Evolutionary conservation across 2,329 filamentous ascomycete species (phyloP).

Genomic region (Fusarium napiforme): DNA sequence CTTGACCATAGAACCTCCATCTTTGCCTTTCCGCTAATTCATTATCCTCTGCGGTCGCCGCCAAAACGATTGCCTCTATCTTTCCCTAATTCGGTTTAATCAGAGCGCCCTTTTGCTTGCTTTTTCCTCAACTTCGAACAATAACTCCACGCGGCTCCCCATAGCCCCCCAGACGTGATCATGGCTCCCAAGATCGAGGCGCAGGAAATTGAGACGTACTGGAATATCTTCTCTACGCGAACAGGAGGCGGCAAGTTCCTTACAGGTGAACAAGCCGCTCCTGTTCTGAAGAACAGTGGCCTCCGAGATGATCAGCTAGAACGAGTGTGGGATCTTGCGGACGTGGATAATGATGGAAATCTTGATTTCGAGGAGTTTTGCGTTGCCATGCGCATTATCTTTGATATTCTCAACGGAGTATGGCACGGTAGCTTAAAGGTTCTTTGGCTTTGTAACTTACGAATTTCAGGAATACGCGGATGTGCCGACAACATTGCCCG

Average conservation of each 20-base stretch:
- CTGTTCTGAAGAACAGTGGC: conserved; percentile 72
- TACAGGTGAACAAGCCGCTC: conserved; percentile 70
- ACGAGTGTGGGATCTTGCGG: conserved; percentile 94
- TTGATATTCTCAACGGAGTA: conserved; percentile 96
- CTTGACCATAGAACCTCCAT: conserved; percentile 5
- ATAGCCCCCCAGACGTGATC: conserved; percentile 40
- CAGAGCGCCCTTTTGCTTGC: neutral
- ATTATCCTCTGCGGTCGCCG: conserved; percentile 22
- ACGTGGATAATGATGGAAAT: conserved; percentile 97
- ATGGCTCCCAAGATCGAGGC: conserved; percentile 72
- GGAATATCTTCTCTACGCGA: conserved; percentile 71
- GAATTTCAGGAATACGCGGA: conserved; percentile 80
- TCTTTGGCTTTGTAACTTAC: conserved; percentile 23
- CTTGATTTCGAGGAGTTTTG: conserved; percentile 99
- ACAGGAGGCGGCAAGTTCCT: conserved; percentile 70
- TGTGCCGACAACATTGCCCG: conserved; percentile 85
- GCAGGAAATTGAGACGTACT: conserved; percentile 72
- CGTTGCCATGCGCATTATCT: conserved; percentile 97
- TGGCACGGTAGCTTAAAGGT: conserved; percentile 2
- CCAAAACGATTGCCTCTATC: conserved; percentile 25
- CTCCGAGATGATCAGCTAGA: conserved; percentile 84
- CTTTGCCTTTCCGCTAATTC: conserved; percentile 24
- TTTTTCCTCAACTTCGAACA: neutral
- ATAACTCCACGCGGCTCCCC: neutral
- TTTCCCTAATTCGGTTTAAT: neutral